These are phyloP conservation scores for Myxozyma geophila DNA, from an alignment of 805 yeast species.

Conservation along the genomic window DNA sequence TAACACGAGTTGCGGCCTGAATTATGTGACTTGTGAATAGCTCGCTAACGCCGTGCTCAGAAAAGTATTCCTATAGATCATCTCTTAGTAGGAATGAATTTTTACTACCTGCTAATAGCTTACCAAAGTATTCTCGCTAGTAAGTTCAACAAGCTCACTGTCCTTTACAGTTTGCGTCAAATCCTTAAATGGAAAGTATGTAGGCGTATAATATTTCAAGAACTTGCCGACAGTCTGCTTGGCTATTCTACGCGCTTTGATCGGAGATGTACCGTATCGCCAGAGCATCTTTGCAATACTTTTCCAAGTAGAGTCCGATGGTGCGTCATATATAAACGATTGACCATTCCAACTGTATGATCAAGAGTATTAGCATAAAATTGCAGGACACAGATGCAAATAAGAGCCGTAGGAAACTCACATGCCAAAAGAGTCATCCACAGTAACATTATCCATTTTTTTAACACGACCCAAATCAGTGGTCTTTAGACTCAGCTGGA, in stretches of 20 bases:
- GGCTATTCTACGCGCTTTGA: constrained; percentile 37
- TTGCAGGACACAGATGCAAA: background rate
- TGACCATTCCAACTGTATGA: constrained; percentile 30
- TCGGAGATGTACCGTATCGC: constrained; percentile 45
- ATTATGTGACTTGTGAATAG: constrained; percentile 44
- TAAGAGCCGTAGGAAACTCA: constrained; percentile 12
- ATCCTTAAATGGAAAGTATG: constrained; percentile 48
- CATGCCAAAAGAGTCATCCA: constrained; percentile 50
- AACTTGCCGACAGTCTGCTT: constrained; percentile 43
- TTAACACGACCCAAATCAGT: constrained; percentile 1
- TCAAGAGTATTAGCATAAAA: background rate
- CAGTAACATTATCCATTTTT: constrained; percentile 29
- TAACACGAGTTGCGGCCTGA: constrained; percentile 52
- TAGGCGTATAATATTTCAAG: constrained; percentile 43
- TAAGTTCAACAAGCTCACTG: constrained; percentile 42
- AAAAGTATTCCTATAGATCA: constrained; percentile 12
- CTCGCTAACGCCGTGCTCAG: constrained; percentile 29
- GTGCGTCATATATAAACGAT: constrained; percentile 20
- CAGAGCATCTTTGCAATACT: constrained; percentile 39
- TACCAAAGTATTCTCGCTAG: constrained; percentile 41
- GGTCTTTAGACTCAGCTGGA: constrained; percentile 41
- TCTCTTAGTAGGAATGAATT: too few relatives aligned
- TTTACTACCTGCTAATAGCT: background rate
- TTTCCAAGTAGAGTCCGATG: constrained; percentile 28
- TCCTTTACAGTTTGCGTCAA: constrained; percentile 37